phyloP scores from a whole-genome alignment of 352 stramenopile genomes.

The Phytophthora cajani region DNA sequence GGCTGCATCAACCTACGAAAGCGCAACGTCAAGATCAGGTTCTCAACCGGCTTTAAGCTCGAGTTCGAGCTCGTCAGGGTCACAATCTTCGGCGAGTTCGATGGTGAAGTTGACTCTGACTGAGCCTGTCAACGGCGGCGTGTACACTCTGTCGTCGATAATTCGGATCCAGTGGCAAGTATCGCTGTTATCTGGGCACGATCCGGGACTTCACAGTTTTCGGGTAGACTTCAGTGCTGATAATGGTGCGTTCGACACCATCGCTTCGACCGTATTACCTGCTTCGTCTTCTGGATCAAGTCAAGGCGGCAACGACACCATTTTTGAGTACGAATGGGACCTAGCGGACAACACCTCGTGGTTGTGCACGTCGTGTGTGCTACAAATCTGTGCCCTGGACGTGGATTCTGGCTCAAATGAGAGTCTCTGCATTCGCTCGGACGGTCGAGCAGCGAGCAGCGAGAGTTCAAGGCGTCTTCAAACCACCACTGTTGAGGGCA shows the following conservation, averaged over 20 bases:
- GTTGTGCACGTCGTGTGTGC: constrained; percentile 53
- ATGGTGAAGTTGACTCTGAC: constrained; percentile 44
- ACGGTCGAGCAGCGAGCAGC: constrained; percentile 29
- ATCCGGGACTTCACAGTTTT: constrained; percentile 37
- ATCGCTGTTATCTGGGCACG: constrained; percentile 21
- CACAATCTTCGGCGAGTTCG: constrained; percentile 20
- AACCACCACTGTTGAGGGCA: constrained; percentile 13
- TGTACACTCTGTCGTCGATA: constrained; percentile 52
- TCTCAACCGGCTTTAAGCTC: constrained; percentile 21
- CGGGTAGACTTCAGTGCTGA: constrained; percentile 60
- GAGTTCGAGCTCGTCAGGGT: constrained; percentile 12
- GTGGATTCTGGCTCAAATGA: constrained; percentile 16
- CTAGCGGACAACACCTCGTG: constrained; percentile 46
- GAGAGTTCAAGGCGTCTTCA: constrained; percentile 20
- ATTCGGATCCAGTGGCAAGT: constrained; percentile 58
- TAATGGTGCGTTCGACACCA: constrained; percentile 40
- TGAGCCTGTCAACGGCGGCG: constrained; percentile 45
- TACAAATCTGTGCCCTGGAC: constrained; percentile 48
- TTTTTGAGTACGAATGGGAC: constrained; percentile 59
- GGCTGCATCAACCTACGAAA: background rate
- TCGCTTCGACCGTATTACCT: constrained; percentile 29
- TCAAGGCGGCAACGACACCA: constrained; percentile 8
- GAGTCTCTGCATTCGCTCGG: constrained; percentile 59
- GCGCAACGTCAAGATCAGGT: constrained; percentile 11
- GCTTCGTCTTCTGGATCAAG: constrained; percentile 7